phyloP scores from a whole-genome alignment of 805 yeast genomes.

The Tetrapisispora taiwanensis region DNA sequence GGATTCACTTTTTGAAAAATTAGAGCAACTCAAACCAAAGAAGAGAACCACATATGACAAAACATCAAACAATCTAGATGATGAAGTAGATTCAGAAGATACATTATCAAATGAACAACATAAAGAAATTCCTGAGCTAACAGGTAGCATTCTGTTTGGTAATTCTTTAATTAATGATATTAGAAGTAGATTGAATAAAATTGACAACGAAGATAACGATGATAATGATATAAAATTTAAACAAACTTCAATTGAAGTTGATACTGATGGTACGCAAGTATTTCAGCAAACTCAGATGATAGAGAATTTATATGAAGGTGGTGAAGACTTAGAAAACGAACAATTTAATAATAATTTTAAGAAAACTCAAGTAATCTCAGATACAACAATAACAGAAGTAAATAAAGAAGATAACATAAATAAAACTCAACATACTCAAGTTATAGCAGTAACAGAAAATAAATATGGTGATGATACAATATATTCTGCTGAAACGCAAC shows the following conservation, averaged over 20 bases:
- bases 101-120: not conserved
- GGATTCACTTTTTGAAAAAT: constrained; percentile 18
- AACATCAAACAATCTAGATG: constrained; percentile 4
- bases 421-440: constrained; percentile 1
- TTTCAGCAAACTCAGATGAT: constrained; percentile 9
- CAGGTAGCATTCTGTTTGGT: constrained; percentile 19
- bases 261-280: not conserved
- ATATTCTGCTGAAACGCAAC: not conserved
- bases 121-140: constrained; percentile 3
- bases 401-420: not conserved
- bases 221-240: not conserved
- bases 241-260: not conserved
- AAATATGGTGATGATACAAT: not conserved
- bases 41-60: constrained; percentile 21
- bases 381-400: not conserved
- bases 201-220: not conserved
- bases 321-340: constrained; percentile 11
- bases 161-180: constrained; percentile 14
- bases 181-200: constrained; percentile 15
- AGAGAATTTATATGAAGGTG: constrained; percentile 19
- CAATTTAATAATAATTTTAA: not conserved
- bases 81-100: constrained; percentile 5
- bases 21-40: constrained; percentile 8
- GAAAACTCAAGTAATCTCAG: not conserved
- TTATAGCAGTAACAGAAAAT: not conserved